These are phyloP conservation scores for Vaucheria bursata DNA, from an alignment of 352 stramenopile genomes.

Conservation along the genomic window DNA sequence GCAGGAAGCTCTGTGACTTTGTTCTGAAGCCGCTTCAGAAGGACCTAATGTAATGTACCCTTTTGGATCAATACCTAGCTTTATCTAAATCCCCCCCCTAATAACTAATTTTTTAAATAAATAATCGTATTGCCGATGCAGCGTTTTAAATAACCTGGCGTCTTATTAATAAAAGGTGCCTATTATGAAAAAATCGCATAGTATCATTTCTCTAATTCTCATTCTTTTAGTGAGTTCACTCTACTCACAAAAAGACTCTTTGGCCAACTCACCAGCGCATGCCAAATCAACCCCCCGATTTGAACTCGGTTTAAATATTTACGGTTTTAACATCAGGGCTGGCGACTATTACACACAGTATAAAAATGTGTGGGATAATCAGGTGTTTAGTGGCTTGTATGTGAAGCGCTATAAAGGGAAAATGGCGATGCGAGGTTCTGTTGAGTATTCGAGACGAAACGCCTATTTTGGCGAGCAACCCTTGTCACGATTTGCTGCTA, in stretches of 20 bases:
- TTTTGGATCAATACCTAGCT: too few relatives aligned
- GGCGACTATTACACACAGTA: background rate
- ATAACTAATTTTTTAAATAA: background rate
- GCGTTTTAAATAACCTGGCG: background rate
- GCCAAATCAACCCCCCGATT: too few relatives aligned
- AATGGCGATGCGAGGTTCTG: background rate
- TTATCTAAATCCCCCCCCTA: too few relatives aligned
- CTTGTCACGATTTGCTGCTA: background rate
- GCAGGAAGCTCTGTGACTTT: too few relatives aligned
- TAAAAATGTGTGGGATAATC: background rate
- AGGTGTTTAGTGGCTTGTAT: background rate
- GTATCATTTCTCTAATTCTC: background rate
- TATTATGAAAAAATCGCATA: background rate
- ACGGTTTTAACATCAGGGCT: background rate
- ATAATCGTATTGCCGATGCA: background rate
- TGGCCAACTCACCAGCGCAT: background rate
- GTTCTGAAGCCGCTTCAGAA: too few relatives aligned
- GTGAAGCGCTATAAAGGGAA: background rate
- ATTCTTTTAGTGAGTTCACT: background rate
- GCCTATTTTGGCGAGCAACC: constrained; percentile 1
- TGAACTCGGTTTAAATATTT: background rate
- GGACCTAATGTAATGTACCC: too few relatives aligned
- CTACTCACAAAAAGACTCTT: background rate
- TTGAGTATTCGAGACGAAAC: background rate
- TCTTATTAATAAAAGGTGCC: constrained; percentile 8